A percentile compares a stretch with the other conserved stretches of the same genome.
These are phyloP conservation scores for Cutaneotrichosporon curvatum DNA, from an alignment of 1,284 basidiomycete species.

Conservation along the genomic window DNA sequence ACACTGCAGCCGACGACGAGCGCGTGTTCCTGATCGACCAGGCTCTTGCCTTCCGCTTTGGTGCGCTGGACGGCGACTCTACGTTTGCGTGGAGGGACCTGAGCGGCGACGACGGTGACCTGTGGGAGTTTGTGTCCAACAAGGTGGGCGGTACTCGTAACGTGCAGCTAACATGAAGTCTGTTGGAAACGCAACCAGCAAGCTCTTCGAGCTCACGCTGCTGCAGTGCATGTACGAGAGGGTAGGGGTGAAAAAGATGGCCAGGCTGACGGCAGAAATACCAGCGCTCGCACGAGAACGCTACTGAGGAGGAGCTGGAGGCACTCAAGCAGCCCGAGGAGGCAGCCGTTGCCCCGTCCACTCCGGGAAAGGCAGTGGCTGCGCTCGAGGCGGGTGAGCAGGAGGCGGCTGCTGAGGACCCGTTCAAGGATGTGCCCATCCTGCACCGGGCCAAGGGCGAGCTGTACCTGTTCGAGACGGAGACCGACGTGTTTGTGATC, in stretches of 20 bases:
- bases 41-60: conserved; percentile 73
- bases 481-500: conserved; percentile 61
- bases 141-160: conserved; percentile 23
- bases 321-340: conserved; percentile 57
- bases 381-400: no score
- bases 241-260: no score
- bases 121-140: conserved; percentile 47
- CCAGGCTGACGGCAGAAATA: conserved; percentile 57
- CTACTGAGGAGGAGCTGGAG: conserved; percentile 61
- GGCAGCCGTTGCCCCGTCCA: not conserved
- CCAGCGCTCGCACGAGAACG: conserved; percentile 61
- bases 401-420: conserved; percentile 22
- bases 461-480: conserved; percentile 64
- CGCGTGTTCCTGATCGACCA: conserved; percentile 84
- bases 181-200: conserved; percentile 74
- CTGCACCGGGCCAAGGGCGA: conserved; percentile 47
- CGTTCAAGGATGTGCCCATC: conserved; percentile 44
- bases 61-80: conserved; percentile 68
- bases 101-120: conserved; percentile 45
- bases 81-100: conserved; percentile 86
- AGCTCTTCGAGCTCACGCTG: conserved; percentile 84
- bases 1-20: conserved; percentile 70
- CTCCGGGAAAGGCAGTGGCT: no score
- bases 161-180: conserved; percentile 56
- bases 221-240: conserved; percentile 87